Conservation (phyloP, 805 yeast species). For the Candida khao-thaluensis region DNA sequence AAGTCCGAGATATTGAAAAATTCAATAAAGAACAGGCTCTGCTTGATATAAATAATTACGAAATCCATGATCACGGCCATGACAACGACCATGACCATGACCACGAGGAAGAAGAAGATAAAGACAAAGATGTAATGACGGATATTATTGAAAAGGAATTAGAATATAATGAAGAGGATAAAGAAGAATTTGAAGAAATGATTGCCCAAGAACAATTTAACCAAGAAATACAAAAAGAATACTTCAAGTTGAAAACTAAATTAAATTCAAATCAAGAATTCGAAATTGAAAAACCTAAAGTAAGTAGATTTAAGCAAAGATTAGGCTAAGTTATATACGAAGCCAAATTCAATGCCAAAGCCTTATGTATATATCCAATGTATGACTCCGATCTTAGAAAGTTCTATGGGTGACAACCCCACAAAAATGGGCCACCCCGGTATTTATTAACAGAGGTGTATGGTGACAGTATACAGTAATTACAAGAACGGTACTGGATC, state of each 20-base stretch:
- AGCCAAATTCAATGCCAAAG: neutral
- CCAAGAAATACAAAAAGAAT: constrained; percentile 50
- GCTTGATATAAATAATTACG: constrained; percentile 18
- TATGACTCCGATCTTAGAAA: too few relatives aligned
- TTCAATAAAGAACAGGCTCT: constrained; percentile 20
- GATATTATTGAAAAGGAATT: constrained; percentile 20
- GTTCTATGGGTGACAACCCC: too few relatives aligned
- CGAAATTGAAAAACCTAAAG: constrained; percentile 8
- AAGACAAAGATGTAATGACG: constrained; percentile 8
- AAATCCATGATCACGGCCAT: constrained; percentile 14
- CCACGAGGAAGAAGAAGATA: neutral
- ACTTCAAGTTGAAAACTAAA: constrained; percentile 13
- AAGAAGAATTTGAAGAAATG: constrained; percentile 13
- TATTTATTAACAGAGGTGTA: constrained; percentile 4
- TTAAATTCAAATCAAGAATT: constrained; percentile 5
- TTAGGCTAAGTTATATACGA: neutral
- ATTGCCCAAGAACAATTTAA: constrained; percentile 32
- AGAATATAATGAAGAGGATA: neutral
- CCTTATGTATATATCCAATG: neutral
- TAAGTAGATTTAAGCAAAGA: constrained; percentile 15
- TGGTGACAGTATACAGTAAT: neutral
- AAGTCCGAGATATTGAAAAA: constrained; percentile 51
- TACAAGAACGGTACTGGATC: constrained; percentile 8
- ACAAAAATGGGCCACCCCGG: constrained; percentile 4
- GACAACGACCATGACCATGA: constrained; percentile 9